Percentiles rank a stretch among this genome's conserved stretches.
Evolutionary conservation across 257 asterid genomes (phyloP).

Genomic region (Echium plantagineum): DNA sequence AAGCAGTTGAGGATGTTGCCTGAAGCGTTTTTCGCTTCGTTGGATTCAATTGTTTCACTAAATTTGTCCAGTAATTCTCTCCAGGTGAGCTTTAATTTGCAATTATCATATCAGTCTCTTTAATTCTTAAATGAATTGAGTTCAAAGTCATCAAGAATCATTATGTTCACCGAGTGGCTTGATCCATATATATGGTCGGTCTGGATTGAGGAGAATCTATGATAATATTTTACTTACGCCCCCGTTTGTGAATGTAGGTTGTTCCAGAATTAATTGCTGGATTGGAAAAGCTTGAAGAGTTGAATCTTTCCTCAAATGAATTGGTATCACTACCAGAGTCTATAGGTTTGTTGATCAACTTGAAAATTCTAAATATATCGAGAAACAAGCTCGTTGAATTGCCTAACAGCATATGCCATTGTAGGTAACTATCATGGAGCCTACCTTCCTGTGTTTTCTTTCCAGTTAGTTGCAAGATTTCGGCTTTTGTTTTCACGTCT

Average conservation of each 20-base stretch:
- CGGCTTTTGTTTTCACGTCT: too few species aligned
- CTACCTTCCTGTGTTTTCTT: neutral
- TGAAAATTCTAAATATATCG: conserved; percentile 58
- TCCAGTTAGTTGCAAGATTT: too few species aligned
- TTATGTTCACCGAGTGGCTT: neutral
- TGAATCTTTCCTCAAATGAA: conserved; percentile 55
- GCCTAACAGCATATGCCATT: conserved; percentile 80
- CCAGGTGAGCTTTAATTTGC: conserved; percentile 29
- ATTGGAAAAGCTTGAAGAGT: conserved; percentile 67
- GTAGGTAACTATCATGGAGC: conserved; percentile 40
- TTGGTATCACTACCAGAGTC: conserved; percentile 69
- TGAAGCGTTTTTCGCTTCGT: conserved; percentile 55
- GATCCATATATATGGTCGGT: neutral
- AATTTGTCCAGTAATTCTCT: conserved; percentile 71
- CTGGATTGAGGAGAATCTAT: too few species aligned
- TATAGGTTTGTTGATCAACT: conserved; percentile 50
- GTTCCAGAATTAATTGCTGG: conserved; percentile 76
- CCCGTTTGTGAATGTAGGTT: conserved; percentile 23
- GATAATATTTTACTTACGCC: too few species aligned
- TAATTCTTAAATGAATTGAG: neutral
- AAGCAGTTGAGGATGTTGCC: conserved; percentile 55
- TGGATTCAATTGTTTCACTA: conserved; percentile 44
- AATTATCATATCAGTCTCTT: neutral
- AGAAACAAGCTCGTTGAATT: conserved; percentile 65
- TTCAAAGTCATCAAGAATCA: too few species aligned